Percentiles rank a stretch among this genome's conserved stretches.
Evolutionary conservation across 177 flowering plant genomes (phyloP).

Genomic region (Vitis hybrid): DNA sequence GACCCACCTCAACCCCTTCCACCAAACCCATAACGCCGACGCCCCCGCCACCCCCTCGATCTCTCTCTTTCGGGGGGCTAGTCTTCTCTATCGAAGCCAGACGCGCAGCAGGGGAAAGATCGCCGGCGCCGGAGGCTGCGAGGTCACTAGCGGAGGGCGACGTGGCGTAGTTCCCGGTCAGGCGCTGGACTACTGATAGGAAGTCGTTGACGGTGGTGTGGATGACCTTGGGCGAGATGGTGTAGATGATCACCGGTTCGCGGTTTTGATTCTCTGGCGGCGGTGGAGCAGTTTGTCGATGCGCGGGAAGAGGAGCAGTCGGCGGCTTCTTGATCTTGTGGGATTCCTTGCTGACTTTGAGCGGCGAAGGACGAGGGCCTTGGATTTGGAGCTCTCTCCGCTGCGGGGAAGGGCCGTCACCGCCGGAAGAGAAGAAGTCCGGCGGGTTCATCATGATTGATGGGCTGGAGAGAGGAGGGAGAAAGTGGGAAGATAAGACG

Average conservation of each 20-base stretch:
- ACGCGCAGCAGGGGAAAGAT: conserved; percentile 64
- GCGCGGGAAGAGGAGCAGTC: conserved; percentile 8
- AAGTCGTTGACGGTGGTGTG: conserved; percentile 46
- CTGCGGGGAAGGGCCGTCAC: conserved; percentile 17
- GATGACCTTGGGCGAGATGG: conserved; percentile 65
- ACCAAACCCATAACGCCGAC: conserved; percentile 8
- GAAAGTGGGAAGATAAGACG: too few relatives aligned
- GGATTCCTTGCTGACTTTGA: conserved; percentile 52
- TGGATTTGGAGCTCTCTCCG: conserved; percentile 45
- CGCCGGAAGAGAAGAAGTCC: conserved; percentile 19
- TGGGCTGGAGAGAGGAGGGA: background rate
- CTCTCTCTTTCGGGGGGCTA: conserved; percentile 30
- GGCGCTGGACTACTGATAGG: conserved; percentile 59
- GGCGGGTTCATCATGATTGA: conserved; percentile 24
- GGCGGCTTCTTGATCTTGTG: conserved; percentile 68
- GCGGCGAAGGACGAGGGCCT: conserved; percentile 65
- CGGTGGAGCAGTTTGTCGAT: conserved; percentile 2
- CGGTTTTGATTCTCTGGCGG: conserved; percentile 3
- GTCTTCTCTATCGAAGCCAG: conserved; percentile 53
- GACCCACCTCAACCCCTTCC: conserved; percentile 26
- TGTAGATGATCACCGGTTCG: conserved; percentile 64
- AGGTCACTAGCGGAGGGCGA: conserved; percentile 18
- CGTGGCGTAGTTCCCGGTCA: conserved; percentile 40
- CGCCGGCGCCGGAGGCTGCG: conserved; percentile 21
- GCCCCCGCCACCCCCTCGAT: conserved; percentile 1